Base-by-base conservation (phyloP, 371 early-diverging fungal species). In the Batkoa obscura region DNA sequence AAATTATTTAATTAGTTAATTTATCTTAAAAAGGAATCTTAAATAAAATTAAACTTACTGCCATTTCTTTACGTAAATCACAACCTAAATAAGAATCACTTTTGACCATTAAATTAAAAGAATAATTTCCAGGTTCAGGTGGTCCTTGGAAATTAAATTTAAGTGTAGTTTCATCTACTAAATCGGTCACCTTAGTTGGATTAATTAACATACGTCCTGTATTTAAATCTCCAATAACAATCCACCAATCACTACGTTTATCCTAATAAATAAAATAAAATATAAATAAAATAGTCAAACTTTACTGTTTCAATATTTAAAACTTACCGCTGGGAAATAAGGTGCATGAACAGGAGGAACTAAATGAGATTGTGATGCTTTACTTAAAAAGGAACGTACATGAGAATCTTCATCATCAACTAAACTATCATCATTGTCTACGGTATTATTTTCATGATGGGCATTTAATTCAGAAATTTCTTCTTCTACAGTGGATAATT, bases 131-230 rank as follows among this genome's bases (percentile, higher is more conserved):
- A 37, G 83, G 73, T 56, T 87, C 74, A 23, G 85, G 85, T 17
- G 97, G 97, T 1, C 94, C 90, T 67, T 90, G 90, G 81, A 97
- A 97, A 62, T 89, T 86, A 47, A 94, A 68, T 47, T 79, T 78
- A 57, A 88, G 66, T 5, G 81, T 83, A 56, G 80, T 74, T 56
- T 71, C 70, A 37, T 62, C 68, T 0, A 68, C 77, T 57, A 90
- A 69, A 61, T 90, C 88, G 33, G 78, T 78, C 33, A 94, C 78
- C 57, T 81, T 81, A 52, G 74, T 68, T n/a, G 86, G 84, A 23
- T 79, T 71, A 34, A 79, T 75, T 10, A 94, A 80, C 55, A 88
- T 79, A 53, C 87, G 84, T 64, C 86, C 83, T 49, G 80, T 79
- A 63, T 79, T 80, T 58, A 75, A 78, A 64, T 90, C 87, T 43